These are phyloP conservation scores for Picea sitchensis DNA, from an alignment of 75 land plant species.

Conservation along the genomic window DNA sequence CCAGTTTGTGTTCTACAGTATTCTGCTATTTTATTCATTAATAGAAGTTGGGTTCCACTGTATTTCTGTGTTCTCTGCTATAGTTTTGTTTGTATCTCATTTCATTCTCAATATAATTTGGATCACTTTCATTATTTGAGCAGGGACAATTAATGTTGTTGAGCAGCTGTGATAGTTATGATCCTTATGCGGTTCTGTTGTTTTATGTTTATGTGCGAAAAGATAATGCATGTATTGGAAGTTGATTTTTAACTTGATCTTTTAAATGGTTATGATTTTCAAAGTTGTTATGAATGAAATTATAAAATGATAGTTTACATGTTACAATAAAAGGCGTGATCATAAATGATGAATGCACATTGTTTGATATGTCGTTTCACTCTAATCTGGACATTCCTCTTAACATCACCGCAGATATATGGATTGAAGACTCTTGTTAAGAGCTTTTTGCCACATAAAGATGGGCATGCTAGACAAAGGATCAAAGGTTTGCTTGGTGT, in stretches of 20 bases:
- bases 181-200: too few relatives aligned
- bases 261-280: neutral
- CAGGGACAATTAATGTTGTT: too few relatives aligned
- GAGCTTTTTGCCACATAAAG: constrained; percentile 50
- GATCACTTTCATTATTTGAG: too few relatives aligned
- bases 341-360: neutral
- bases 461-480: constrained; percentile 16
- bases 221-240: too few relatives aligned
- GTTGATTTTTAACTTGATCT: neutral
- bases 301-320: constrained; percentile 1
- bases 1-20: too few relatives aligned
- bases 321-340: neutral
- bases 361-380: neutral
- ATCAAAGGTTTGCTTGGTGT: constrained; percentile 34
- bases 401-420: constrained; percentile 51
- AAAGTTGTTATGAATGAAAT: neutral
- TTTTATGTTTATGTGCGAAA: too few relatives aligned
- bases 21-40: too few relatives aligned
- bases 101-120: too few relatives aligned
- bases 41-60: too few relatives aligned
- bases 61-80: too few relatives aligned
- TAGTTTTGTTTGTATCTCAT: too few relatives aligned
- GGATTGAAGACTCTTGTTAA: constrained; percentile 71
- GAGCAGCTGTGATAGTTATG: too few relatives aligned
- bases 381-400: neutral